A percentile compares a stretch with the other conserved stretches of the same genome.
phyloP scores from a whole-genome alignment of 345 rosid species.

The Bruguiera gymnorhiza region DNA sequence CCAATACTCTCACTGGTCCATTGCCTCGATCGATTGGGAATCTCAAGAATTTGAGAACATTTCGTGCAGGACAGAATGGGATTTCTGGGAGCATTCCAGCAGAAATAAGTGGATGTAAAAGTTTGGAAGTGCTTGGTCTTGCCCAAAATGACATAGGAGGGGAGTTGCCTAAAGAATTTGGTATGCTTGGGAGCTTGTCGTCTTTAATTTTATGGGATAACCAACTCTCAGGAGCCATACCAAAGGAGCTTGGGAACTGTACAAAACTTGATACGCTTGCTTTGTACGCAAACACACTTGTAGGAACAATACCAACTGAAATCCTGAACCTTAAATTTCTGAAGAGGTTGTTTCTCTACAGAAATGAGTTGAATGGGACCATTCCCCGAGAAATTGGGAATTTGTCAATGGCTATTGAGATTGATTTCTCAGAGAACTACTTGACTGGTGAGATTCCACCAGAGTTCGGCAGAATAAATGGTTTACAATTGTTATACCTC shows the following conservation, averaged over 20 bases:
- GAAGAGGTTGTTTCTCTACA: constrained; percentile 58
- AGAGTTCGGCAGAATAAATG: constrained; percentile 52
- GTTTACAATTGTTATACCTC: constrained; percentile 58
- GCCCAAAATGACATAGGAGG: constrained; percentile 77
- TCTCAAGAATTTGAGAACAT: constrained; percentile 45
- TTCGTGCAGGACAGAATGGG: constrained; percentile 65
- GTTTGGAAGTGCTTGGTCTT: constrained; percentile 66
- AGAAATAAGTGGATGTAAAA: constrained; percentile 64
- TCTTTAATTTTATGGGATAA: constrained; percentile 69
- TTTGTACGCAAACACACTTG: constrained; percentile 61
- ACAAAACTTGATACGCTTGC: constrained; percentile 64
- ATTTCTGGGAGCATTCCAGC: constrained; percentile 70
- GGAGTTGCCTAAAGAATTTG: constrained; percentile 56
- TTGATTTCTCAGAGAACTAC: constrained; percentile 78
- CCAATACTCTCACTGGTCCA: constrained; percentile 66
- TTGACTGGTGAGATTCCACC: constrained; percentile 57
- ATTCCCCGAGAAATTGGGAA: constrained; percentile 66
- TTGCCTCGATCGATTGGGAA: constrained; percentile 53
- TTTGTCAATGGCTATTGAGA: constrained; percentile 48
- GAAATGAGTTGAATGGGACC: constrained; percentile 64
- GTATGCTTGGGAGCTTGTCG: constrained; percentile 53
- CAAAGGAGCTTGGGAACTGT: constrained; percentile 60
- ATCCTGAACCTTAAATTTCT: constrained; percentile 49
- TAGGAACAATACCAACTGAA: constrained; percentile 57
- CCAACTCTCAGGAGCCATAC: constrained; percentile 57